These are phyloP conservation scores for Emydomyces testavorans DNA, from an alignment of 2,329 filamentous ascomycete species.

Conservation along the genomic window DNA sequence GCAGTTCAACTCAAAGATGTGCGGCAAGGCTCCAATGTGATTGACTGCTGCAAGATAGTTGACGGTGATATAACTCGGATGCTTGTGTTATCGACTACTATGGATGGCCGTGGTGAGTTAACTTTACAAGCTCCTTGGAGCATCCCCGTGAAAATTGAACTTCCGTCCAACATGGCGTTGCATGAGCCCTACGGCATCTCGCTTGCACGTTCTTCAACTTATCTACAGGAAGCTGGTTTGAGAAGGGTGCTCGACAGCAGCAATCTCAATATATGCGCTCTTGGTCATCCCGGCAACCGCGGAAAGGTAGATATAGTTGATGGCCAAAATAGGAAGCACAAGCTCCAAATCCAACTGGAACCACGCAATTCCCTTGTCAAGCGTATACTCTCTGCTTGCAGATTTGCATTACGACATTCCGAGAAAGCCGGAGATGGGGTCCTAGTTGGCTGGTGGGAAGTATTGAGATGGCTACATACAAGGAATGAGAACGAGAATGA, in stretches of 20 bases:
- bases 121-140: constrained; percentile 69
- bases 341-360: constrained; percentile 55
- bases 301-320: constrained; percentile 59
- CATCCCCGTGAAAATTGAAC: constrained; percentile 52
- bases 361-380: constrained; percentile 53
- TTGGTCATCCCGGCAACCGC: constrained; percentile 47
- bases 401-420: constrained; percentile 50
- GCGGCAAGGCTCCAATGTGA: constrained; percentile 53
- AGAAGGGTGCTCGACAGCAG: constrained; percentile 37
- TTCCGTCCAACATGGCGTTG: constrained; percentile 48
- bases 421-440: constrained; percentile 48
- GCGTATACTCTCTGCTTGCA: constrained; percentile 50
- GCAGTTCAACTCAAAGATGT: constrained; percentile 29
- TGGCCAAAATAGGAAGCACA: constrained; percentile 50
- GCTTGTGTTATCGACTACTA: constrained; percentile 55
- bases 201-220: constrained; percentile 40
- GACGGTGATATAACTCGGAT: constrained; percentile 59
- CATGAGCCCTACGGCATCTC: constrained; percentile 51
- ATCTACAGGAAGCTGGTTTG: constrained; percentile 44
- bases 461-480: constrained; percentile 54
- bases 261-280: constrained; percentile 36
- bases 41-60: constrained; percentile 59
- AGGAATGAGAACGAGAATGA: constrained; percentile 41
- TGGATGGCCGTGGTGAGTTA: constrained; percentile 52
- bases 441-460: constrained; percentile 61